Evolutionary conservation across 345 rosid species (phyloP).

Genomic region (Moricandia moricandioides): DNA sequence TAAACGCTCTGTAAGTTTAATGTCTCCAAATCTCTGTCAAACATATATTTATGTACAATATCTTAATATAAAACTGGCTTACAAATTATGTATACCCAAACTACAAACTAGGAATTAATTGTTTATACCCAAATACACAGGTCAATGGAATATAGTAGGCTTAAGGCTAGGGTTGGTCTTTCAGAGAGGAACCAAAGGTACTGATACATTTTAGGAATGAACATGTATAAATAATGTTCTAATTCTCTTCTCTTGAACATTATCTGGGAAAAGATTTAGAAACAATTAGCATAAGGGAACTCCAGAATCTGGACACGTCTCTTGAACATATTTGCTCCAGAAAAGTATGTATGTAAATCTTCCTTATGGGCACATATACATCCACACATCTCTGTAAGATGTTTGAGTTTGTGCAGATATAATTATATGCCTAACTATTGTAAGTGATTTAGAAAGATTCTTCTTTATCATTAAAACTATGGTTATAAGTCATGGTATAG

Average conservation of each 20-base stretch:
- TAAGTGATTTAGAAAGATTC: background rate
- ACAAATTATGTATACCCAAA: too few relatives aligned
- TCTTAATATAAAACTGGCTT: slow-evolving; percentile 22
- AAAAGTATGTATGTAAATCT: slow-evolving; percentile 49
- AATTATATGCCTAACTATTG: background rate
- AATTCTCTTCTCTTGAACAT: slow-evolving; percentile 45
- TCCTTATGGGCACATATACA: background rate
- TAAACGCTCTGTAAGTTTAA: slow-evolving; percentile 40
- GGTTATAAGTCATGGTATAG: background rate
- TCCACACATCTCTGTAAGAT: too few relatives aligned
- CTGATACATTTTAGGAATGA: background rate
- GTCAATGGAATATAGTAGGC: slow-evolving; percentile 67
- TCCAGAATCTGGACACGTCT: slow-evolving; percentile 69
- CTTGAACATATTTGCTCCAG: slow-evolving; percentile 68
- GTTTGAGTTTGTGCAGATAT: background rate
- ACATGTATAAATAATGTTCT: background rate
- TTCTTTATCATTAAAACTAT: background rate
- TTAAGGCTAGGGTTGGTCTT: slow-evolving; percentile 76
- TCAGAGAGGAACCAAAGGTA: slow-evolving; percentile 77
- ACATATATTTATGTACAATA: background rate
- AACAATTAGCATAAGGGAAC: slow-evolving; percentile 55
- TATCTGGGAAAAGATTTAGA: slow-evolving; percentile 76
- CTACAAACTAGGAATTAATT: too few relatives aligned
- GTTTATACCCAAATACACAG: slow-evolving; percentile 41
- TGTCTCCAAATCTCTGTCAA: background rate